Evolutionary conservation across 768 basidiomycete species (phyloP), one percentile per base, ranked within the genome.

Genomic region (Tricholoma sp.): DNA sequence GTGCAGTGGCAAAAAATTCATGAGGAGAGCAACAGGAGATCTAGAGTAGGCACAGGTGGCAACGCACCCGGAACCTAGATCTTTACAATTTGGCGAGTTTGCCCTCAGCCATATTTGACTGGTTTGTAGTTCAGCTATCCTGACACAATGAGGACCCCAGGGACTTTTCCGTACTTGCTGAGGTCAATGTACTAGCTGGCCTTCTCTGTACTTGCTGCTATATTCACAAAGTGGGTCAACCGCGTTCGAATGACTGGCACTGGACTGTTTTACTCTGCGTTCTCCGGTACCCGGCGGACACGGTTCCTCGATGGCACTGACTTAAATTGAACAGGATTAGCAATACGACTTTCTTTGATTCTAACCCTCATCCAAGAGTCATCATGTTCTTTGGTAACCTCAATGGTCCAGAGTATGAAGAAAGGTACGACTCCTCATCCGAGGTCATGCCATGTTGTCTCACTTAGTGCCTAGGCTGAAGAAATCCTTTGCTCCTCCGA

Each of bases 401-500:
- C 24, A 72, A 76, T 57, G 68, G 76, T 53, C 69, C 72, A 51
- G 76, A 77, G 64, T 77, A 76, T 56, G 71, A 74, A 55, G 68
- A 65, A 48, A 69, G 75, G 76, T 75, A 52, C 13, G 65, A 50
- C 39, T 34, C 13, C 18, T 4, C 18, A 29, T 20, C 33, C 18
- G 1, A 50, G 36, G 7, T 42, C 15, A 24, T 42, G 20, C 15
- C 17, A 34, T 11, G 3, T 8, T 36, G 9, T 36, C 29, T 50
- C 31, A 24, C 31, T n/a, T 13, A 54, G 52, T 11, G 42, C 31
- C 17, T 37, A 80, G 80, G 57, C 65, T 77, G 47, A 65, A 67
- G 36, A 74, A 68, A 58, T 76, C 80, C 4, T 84, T 81, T 63
- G 65, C 65, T 17, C 82, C 81, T 8, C 80, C 82, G 3, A 73